phyloP scores from a whole-genome alignment of 2,329 filamentous ascomycete genomes.

The Pseudogymnoascus sp. region DNA sequence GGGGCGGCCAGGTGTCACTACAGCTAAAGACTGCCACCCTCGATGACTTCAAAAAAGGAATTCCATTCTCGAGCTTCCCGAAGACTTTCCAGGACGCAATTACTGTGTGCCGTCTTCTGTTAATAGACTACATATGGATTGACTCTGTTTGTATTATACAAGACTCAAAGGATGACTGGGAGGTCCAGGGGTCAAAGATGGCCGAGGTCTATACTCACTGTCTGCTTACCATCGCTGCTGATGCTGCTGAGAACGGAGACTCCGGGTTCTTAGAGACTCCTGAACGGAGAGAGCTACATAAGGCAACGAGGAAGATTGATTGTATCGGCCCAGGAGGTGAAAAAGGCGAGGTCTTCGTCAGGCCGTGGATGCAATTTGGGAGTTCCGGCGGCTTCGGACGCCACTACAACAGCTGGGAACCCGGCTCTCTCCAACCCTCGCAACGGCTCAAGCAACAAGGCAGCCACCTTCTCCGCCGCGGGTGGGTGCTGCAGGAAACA shows the following conservation, averaged over 20 bases:
- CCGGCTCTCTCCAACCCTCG: not conserved
- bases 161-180: conserved; percentile 25
- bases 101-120: conserved; percentile 21
- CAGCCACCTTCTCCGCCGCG: not conserved
- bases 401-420: not conserved
- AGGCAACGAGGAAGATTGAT: not conserved
- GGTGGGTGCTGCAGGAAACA: conserved; percentile 3
- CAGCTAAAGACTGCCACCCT: conserved; percentile 10
- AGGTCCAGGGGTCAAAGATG: conserved; percentile 24
- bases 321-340: not conserved
- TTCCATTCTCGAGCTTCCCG: conserved; percentile 17
- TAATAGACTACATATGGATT: conserved; percentile 28
- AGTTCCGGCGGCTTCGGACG: not conserved
- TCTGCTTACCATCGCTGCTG: conserved; percentile 22
- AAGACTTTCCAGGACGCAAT: conserved; percentile 26
- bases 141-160: conserved; percentile 30
- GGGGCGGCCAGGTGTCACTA: conserved; percentile 20
- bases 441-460: not conserved
- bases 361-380: not conserved
- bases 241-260: conserved; percentile 4
- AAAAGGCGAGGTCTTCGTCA: not conserved
- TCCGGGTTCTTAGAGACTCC: not conserved
- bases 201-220: conserved; percentile 22
- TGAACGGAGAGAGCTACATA: not conserved
- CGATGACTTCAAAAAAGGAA: conserved; percentile 10